Conservation (phyloP, 2,329 filamentous ascomycete genomes). For the Trichophyton equinum region DNA sequence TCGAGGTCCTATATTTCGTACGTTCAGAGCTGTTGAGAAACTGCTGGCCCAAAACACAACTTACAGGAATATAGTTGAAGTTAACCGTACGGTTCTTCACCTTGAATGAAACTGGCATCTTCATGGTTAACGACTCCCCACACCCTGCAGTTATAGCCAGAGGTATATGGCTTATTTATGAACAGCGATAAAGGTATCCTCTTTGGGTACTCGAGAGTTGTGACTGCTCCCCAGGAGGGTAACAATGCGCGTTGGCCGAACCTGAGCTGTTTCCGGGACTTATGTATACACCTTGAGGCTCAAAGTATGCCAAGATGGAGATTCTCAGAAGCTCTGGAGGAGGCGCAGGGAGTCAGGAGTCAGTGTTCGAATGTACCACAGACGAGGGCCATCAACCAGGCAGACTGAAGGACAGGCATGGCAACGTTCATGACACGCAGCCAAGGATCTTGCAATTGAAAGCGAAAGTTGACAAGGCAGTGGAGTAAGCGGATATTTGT, state of each 20-base stretch:
- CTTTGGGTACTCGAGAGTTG: background rate
- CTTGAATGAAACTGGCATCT: conserved; percentile 11
- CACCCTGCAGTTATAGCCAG: background rate
- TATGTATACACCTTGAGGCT: background rate
- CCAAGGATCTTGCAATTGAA: background rate
- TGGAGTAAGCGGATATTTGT: background rate
- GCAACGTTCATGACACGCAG: background rate
- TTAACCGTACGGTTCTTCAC: conserved; percentile 14
- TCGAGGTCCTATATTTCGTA: conserved; percentile 8
- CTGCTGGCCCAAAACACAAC: background rate
- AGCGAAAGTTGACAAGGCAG: background rate
- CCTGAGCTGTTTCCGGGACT: background rate
- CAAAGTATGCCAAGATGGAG: background rate
- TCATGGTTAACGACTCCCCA: conserved; percentile 1
- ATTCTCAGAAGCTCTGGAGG: background rate
- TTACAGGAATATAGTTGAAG: conserved; percentile 14
- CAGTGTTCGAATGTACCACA: background rate
- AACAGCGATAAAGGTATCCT: background rate
- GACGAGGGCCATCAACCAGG: background rate
- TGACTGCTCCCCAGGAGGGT: background rate
- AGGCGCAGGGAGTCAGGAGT: background rate
- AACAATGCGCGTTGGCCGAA: background rate
- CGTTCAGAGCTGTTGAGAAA: background rate
- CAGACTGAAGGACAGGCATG: background rate
- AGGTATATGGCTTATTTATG: background rate